Percentiles rank a stretch among this genome's conserved stretches.
Conservation (phyloP, 495 filamentous ascomycete genomes). For the Lasiosphaeria miniovina region DNA sequence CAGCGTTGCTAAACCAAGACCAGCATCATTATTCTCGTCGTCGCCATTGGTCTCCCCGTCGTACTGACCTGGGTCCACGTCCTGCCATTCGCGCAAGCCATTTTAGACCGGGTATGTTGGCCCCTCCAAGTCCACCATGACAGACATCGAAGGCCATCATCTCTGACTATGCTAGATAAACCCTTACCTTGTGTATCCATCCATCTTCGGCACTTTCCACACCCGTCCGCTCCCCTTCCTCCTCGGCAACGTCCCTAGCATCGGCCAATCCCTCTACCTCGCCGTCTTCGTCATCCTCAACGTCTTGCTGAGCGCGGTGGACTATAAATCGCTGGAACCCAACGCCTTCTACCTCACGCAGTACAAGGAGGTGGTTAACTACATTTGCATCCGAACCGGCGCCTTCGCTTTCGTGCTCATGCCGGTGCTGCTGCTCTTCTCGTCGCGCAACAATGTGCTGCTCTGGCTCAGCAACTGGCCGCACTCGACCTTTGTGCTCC, state of each 20-base stretch:
- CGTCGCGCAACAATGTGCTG: constrained; percentile 44
- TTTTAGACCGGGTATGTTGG: constrained; percentile 1
- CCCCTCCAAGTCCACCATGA: not conserved
- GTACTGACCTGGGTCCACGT: constrained; percentile 3
- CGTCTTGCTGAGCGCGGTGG: constrained; percentile 36
- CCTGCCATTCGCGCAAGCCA: not conserved
- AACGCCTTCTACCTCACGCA: constrained; percentile 26
- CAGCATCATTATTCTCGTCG: constrained; percentile 4
- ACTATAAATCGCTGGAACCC: constrained; percentile 22
- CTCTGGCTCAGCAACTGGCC: constrained; percentile 45
- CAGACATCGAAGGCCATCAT: not conserved
- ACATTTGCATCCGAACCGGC: constrained; percentile 40
- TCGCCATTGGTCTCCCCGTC: constrained; percentile 5
- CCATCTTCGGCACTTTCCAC: constrained; percentile 29
- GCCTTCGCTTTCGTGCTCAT: constrained; percentile 29
- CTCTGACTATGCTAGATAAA: constrained; percentile 3
- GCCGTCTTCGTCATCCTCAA: constrained; percentile 36
- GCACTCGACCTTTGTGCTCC: constrained; percentile 41
- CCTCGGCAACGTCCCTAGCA: constrained; percentile 35
- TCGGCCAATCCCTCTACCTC: constrained; percentile 39
- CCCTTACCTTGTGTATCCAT: constrained; percentile 24
- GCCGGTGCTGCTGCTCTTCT: constrained; percentile 38
- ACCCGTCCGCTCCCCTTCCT: constrained; percentile 21
- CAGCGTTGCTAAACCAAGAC: not conserved
- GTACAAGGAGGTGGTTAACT: constrained; percentile 32